phyloP scores from a whole-genome alignment of 768 basidiomycete genomes.

The Amanita inopinata region DNA sequence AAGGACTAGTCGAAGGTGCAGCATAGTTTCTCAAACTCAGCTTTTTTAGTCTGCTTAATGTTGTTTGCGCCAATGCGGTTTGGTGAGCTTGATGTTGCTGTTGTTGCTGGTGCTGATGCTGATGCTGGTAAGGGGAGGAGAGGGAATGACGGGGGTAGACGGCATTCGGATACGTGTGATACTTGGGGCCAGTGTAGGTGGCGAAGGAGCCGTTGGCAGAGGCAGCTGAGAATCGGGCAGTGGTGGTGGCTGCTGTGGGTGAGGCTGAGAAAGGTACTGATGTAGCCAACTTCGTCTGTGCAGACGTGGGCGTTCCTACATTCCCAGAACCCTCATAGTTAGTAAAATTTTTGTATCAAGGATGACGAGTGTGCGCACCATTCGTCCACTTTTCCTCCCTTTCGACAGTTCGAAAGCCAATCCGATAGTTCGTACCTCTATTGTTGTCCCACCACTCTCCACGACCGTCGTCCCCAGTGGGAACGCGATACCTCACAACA shows the following conservation, averaged over 20 bases:
- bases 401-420: constrained; percentile 42
- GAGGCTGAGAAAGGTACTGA: no score
- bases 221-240: constrained; percentile 1
- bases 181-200: constrained; percentile 9
- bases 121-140: constrained; percentile 8
- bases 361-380: neutral
- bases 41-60: constrained; percentile 24
- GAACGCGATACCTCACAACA: constrained; percentile 40
- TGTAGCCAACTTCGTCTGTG: no score
- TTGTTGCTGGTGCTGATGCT: neutral
- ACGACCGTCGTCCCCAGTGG: constrained; percentile 9
- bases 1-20: constrained; percentile 21
- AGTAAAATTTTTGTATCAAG: neutral
- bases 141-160: constrained; percentile 5
- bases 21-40: constrained; percentile 43
- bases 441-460: constrained; percentile 96
- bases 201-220: neutral
- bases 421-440: constrained; percentile 60
- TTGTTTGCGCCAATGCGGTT: constrained; percentile 23
- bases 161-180: constrained; percentile 9
- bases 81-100: constrained; percentile 12
- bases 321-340: neutral
- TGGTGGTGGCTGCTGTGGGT: constrained; percentile 1
- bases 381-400: neutral
- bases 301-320: no score